These are phyloP conservation scores for Pharus latifolius DNA, from an alignment of 176 grass and related monocot species.

Conservation along the genomic window DNA sequence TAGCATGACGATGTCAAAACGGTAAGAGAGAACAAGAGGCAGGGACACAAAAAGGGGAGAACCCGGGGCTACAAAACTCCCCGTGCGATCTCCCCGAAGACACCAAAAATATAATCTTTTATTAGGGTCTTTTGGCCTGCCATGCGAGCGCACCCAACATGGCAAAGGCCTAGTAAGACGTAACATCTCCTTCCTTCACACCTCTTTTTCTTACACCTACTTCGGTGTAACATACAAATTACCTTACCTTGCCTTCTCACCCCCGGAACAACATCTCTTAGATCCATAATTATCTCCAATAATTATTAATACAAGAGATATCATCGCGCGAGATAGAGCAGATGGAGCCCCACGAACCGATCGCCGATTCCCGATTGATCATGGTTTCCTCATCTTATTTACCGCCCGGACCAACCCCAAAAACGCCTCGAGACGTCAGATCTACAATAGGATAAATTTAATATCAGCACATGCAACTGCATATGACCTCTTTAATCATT, in stretches of 20 bases:
- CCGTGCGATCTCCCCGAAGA: constrained; percentile 51
- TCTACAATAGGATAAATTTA: not conserved
- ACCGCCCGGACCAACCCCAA: not conserved
- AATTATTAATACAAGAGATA: constrained; percentile 32
- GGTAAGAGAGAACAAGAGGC: not conserved
- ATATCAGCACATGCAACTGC: not conserved
- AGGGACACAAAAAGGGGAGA: constrained; percentile 21
- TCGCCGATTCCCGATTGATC: no score
- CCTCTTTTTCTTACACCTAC: not conserved
- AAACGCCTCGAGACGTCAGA: not conserved
- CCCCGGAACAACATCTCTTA: constrained; percentile 1
- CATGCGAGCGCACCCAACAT: constrained; percentile 81
- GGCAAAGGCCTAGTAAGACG: constrained; percentile 46
- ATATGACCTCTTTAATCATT: fast-evolving
- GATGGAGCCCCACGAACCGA: no score
- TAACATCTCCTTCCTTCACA: not conserved
- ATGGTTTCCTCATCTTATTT: no score
- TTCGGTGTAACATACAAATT: constrained; percentile 2
- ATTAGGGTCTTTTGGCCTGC: constrained; percentile 44
- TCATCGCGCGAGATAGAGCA: not conserved
- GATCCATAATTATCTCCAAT: constrained; percentile 26
- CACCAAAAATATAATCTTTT: constrained; percentile 26
- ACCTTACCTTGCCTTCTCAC: constrained; percentile 32
- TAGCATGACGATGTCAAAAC: not conserved
- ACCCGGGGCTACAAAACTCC: constrained; percentile 34